Percentiles rank a stretch among this genome's conserved stretches.
Conservation (phyloP, 306 rosid genomes). For the Oemleria cerasiformis region DNA sequence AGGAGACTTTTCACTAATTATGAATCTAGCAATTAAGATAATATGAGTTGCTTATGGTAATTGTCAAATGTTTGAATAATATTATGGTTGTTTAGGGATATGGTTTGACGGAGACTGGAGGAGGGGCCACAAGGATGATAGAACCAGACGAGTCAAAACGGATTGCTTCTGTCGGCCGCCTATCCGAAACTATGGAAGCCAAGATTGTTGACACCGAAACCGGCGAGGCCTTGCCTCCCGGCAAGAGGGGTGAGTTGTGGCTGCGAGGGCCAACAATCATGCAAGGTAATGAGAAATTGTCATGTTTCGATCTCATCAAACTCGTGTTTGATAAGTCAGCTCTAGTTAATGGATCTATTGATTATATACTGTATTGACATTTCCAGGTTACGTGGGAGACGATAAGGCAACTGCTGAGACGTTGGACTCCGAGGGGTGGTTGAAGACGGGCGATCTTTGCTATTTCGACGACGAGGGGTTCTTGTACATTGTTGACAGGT, state of each 20-base stretch:
- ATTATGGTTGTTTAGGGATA: slow-evolving; percentile 56
- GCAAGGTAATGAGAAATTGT: slow-evolving; percentile 42
- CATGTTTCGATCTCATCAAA: neutral
- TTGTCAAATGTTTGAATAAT: neutral
- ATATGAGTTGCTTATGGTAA: neutral
- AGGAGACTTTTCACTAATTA: too few relatives aligned
- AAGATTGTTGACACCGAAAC: slow-evolving; percentile 72
- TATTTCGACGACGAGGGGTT: slow-evolving; percentile 82
- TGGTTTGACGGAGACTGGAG: slow-evolving; percentile 79
- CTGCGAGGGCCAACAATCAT: slow-evolving; percentile 78
- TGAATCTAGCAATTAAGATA: neutral
- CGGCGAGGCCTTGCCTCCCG: slow-evolving; percentile 66
- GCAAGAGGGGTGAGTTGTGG: slow-evolving; percentile 79
- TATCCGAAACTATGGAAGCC: slow-evolving; percentile 73
- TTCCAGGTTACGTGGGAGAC: slow-evolving; percentile 78
- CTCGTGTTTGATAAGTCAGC: too few relatives aligned
- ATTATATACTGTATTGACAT: neutral
- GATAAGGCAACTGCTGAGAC: slow-evolving; percentile 80
- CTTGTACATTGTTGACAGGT: slow-evolving; percentile 73
- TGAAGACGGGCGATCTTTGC: slow-evolving; percentile 93
- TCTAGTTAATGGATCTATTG: too few relatives aligned
- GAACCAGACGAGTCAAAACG: slow-evolving; percentile 57
- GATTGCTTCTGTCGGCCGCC: slow-evolving; percentile 68
- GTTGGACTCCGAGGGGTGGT: slow-evolving; percentile 83
- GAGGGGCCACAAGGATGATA: slow-evolving; percentile 48